Conservation (phyloP, 345 rosid genomes). For the Zanthoxylum bungeanum region DNA sequence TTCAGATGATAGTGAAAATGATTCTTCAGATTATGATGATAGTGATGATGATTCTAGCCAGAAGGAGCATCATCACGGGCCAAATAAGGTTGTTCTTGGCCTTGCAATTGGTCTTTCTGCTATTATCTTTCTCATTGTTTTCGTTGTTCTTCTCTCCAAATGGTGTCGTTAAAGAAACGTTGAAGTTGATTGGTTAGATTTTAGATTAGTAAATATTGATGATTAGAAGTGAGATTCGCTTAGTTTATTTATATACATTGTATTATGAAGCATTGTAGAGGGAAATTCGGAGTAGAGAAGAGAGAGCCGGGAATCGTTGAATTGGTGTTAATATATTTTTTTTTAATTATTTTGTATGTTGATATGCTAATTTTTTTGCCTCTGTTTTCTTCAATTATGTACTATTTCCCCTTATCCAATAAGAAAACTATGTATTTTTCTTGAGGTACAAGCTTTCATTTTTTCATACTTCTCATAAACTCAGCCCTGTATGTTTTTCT, state of each 20-base stretch:
- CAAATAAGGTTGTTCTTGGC: slow-evolving; percentile 84
- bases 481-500: too few relatives aligned
- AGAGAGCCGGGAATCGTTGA: slow-evolving; percentile 15
- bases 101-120: slow-evolving; percentile 82
- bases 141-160: slow-evolving; percentile 75
- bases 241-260: slow-evolving; percentile 21
- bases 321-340: slow-evolving; percentile 24
- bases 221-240: slow-evolving; percentile 24
- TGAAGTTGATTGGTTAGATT: slow-evolving; percentile 8
- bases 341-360: slow-evolving; percentile 20
- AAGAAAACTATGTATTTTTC: slow-evolving; percentile 20
- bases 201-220: slow-evolving; percentile 25
- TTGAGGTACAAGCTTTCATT: slow-evolving; percentile 24
- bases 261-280: slow-evolving; percentile 19
- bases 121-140: slow-evolving; percentile 77
- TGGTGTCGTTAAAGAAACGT: slow-evolving; percentile 53
- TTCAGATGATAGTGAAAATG: slow-evolving; percentile 31
- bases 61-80: slow-evolving; percentile 64
- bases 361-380: slow-evolving; percentile 5
- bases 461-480: not conserved
- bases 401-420: not conserved
- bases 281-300: not conserved
- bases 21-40: slow-evolving; percentile 51
- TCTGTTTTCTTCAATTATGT: slow-evolving; percentile 2
- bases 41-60: slow-evolving; percentile 29